Conservation (phyloP, 1,284 basidiomycete genomes). For the Mycena sp. region DNA sequence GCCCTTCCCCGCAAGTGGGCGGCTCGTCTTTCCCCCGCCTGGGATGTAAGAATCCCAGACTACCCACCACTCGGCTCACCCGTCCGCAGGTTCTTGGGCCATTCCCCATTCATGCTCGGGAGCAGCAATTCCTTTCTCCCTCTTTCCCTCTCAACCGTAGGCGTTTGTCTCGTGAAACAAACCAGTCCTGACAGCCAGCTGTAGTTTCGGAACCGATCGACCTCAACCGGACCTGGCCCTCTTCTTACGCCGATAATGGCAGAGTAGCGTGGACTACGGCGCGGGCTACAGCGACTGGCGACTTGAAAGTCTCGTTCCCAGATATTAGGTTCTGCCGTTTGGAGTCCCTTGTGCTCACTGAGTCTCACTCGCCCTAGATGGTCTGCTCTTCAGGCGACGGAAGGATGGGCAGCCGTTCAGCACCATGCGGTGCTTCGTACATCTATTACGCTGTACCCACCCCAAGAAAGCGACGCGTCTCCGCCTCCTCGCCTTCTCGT, state of each 20-base stretch:
- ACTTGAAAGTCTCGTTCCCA: conserved; percentile 69
- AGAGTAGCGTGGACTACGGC: conserved; percentile 63
- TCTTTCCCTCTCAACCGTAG: conserved; percentile 67
- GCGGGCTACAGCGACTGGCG: conserved; percentile 51
- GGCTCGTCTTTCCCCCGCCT: conserved; percentile 39
- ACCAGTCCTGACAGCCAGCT: not conserved
- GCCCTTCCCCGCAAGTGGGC: conserved; percentile 39
- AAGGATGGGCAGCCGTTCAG: conserved; percentile 87
- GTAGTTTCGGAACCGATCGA: conserved; percentile 48
- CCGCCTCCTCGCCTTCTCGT: conserved; percentile 53
- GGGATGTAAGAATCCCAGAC: conserved; percentile 45
- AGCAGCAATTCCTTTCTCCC: conserved; percentile 80
- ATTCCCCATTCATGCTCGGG: conserved; percentile 83
- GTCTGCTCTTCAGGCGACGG: conserved; percentile 69
- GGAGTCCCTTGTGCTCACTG: conserved; percentile 8
- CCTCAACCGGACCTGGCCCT: conserved; percentile 60
- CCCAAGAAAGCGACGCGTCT: conserved; percentile 32
- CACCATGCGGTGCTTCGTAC: conserved; percentile 75
- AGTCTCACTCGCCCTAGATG: conserved; percentile 56
- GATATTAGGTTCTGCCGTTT: conserved; percentile 41
- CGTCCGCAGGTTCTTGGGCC: conserved; percentile 72
- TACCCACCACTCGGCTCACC: not conserved
- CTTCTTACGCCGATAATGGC: conserved; percentile 72
- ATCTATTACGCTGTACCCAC: conserved; percentile 64
- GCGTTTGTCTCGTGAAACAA: not conserved